Base-by-base conservation (phyloP, 2,329 filamentous ascomycete species). In the Xylariomycetidae sp. region DNA sequence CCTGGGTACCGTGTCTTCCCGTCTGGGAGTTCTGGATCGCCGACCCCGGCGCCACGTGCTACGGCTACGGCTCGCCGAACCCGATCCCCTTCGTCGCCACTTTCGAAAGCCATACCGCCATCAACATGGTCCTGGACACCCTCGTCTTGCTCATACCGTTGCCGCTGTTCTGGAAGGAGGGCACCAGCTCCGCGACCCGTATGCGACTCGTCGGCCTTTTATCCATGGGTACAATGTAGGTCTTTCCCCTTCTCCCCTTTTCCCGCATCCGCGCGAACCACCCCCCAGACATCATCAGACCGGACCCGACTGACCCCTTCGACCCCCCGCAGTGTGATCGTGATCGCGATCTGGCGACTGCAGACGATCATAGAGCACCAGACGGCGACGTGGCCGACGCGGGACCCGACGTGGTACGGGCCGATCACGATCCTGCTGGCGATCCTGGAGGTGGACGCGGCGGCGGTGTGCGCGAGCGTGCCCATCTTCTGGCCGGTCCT, bases 321-420 rank as follows among this genome's bases (percentile, higher is more conserved):
- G 8, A 8, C 10, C 17, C 12, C 25, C 17, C 13, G 23, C 19
- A 50, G 50, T 12, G 50, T 50, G 19, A 49, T 57, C 32, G 40
- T 46, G 18, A 43, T 58, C 34, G 55, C 56, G 3, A 44, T 49
- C n/a, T 56, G 53, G 48, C 53, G 57, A 7, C 44, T 59, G 10
- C 34, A 46, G 5, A 52, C 50, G 14, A 50, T 58, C 15, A 31
- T 58, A 14, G 39, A 53, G 15, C 50, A 58, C 36, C 40, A 45
- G 30, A 51, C 50, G 9, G 50, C 48, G 3, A 56, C 53, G 0
- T 48, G 42, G 30, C 57, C 56, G 5, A 57, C 50, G 1, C 47
- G 54, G 32, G 57, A 59, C 31, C 53, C 53, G 28, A 54, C 53
- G 17, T 59, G 54, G 53, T 58, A 59, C 34, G 53, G 45, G 4